Percentiles rank a stretch among this genome's conserved stretches.
Conservation (phyloP, 805 yeast species). For the Starmerella gropengiesseri region DNA sequence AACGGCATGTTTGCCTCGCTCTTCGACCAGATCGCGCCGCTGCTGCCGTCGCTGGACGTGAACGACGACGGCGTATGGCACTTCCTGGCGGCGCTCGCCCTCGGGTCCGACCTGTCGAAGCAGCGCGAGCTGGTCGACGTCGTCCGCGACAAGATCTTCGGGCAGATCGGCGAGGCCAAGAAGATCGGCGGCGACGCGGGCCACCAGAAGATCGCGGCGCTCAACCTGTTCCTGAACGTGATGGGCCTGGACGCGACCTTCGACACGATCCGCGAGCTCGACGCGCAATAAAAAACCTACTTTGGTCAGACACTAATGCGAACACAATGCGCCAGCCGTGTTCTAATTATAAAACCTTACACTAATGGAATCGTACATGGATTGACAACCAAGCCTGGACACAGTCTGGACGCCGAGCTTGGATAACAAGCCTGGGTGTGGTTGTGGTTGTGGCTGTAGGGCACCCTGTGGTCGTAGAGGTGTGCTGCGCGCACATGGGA, state of each 20-base stretch:
- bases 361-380: no score
- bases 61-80: slow-evolving; percentile 70
- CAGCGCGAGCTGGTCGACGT: slow-evolving; percentile 92
- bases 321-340: no score
- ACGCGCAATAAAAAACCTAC: slow-evolving; percentile 18
- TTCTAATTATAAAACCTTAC: no score
- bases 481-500: no score
- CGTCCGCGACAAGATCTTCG: slow-evolving; percentile 82
- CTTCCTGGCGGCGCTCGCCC: slow-evolving; percentile 83
- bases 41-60: slow-evolving; percentile 72
- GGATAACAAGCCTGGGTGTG: no score
- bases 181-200: slow-evolving; percentile 42
- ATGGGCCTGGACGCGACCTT: slow-evolving; percentile 93
- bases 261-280: slow-evolving; percentile 72
- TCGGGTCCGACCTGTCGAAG: slow-evolving; percentile 77
- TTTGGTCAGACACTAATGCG: not conserved
- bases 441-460: not conserved
- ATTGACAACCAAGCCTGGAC: no score
- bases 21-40: slow-evolving; percentile 68
- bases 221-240: slow-evolving; percentile 86
- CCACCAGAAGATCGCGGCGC: slow-evolving; percentile 56
- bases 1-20: slow-evolving; percentile 67
- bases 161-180: slow-evolving; percentile 48
- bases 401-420: no score
- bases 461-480: no score